Evolutionary conservation across 2,329 filamentous ascomycete genomes (phyloP).

Genomic region (Nigrospora sphaerica): DNA sequence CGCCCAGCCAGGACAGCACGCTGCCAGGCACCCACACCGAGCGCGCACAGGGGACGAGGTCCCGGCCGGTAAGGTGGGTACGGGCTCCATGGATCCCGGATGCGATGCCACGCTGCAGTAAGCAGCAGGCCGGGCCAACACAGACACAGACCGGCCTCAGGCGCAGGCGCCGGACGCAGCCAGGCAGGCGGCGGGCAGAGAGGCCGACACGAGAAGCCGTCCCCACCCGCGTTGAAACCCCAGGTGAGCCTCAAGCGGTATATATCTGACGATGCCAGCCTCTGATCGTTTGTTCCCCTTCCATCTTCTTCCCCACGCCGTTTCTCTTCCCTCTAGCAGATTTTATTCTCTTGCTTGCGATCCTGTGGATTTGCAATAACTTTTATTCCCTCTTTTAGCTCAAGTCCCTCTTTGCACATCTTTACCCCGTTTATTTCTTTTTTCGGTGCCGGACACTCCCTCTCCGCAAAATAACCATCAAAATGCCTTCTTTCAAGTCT

Average conservation of each 20-base stretch:
- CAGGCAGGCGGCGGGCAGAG: no score
- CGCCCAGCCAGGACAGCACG: no score
- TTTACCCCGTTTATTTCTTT: constrained; percentile 11
- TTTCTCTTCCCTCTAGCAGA: constrained; percentile 12
- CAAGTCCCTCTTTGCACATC: no score
- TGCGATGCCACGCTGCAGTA: no score
- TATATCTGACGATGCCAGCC: constrained; percentile 4
- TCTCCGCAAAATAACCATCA: constrained; percentile 13
- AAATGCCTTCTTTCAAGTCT: constrained; percentile 27
- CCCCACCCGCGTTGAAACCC: no score
- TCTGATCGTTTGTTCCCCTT: constrained; percentile 1
- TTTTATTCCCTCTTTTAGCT: not conserved
- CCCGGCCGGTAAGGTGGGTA: no score
- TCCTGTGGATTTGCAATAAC: constrained; percentile 16
- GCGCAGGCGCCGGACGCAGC: no score
- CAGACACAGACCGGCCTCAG: no score
- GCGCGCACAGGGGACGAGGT: no score
- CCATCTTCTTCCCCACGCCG: constrained; percentile 7
- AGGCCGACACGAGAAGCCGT: not conserved
- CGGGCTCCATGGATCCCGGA: no score
- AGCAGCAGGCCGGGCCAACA: no score
- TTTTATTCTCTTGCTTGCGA: constrained; percentile 14
- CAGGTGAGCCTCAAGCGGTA: not conserved
- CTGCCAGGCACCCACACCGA: no score
- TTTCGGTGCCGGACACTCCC: constrained; percentile 23